A percentile compares a stretch with the other conserved stretches of the same genome.
Evolutionary conservation across 345 rosid species (phyloP).

Genomic region (Gossypioides kirkii): DNA sequence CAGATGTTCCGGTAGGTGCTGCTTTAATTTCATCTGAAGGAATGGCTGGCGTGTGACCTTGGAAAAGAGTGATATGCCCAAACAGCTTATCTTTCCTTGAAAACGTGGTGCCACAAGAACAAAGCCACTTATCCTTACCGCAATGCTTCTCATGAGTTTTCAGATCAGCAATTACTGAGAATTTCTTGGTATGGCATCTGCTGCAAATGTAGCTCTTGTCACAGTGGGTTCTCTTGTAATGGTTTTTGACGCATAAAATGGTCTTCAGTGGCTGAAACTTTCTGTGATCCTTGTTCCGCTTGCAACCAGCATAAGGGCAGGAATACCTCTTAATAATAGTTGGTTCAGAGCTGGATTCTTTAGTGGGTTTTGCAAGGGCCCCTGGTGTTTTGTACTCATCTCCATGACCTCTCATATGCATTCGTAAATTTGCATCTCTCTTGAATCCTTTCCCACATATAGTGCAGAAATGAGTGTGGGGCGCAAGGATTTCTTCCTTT

Average conservation of each 20-base stretch:
- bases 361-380: slow-evolving; percentile 84
- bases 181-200: slow-evolving; percentile 88
- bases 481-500: slow-evolving; percentile 96
- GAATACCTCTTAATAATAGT: slow-evolving; percentile 79
- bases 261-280: slow-evolving; percentile 94
- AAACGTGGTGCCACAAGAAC: slow-evolving; percentile 96
- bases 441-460: slow-evolving; percentile 96
- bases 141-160: slow-evolving; percentile 98
- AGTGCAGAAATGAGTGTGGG: slow-evolving; percentile 89
- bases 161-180: slow-evolving; percentile 89
- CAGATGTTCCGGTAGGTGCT: slow-evolving; percentile 32
- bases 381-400: slow-evolving; percentile 92
- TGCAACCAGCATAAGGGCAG: slow-evolving; percentile 89
- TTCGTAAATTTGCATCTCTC: slow-evolving; percentile 88
- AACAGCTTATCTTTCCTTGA: slow-evolving; percentile 97
- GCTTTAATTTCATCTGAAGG: slow-evolving; percentile 62
- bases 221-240: slow-evolving; percentile 91
- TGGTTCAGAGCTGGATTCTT: slow-evolving; percentile 59
- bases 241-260: slow-evolving; percentile 86
- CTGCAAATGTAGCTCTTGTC: slow-evolving; percentile 89
- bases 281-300: slow-evolving; percentile 93
- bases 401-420: slow-evolving; percentile 99
- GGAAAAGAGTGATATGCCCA: slow-evolving; percentile 89
- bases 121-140: slow-evolving; percentile 93
- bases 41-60: slow-evolving; percentile 94